These are phyloP conservation scores for Insectozyma bohioensis DNA, from an alignment of 1,139 yeast genomes.

Conservation along the genomic window DNA sequence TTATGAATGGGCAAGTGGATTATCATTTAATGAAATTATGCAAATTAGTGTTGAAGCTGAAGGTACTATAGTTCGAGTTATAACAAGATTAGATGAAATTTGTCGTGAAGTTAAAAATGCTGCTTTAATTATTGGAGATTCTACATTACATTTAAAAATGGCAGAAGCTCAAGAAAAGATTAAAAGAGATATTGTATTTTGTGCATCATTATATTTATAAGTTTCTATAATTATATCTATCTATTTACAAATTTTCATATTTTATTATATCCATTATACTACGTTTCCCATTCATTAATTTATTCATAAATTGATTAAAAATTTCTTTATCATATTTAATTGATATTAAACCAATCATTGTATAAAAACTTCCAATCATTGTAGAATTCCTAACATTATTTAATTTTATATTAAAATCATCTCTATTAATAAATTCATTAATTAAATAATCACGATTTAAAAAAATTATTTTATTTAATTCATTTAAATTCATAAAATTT, in stretches of 20 bases:
- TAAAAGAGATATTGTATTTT: slow-evolving; percentile 94
- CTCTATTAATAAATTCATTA: slow-evolving; percentile 3
- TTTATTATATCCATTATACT: slow-evolving; percentile 22
- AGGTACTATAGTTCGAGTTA: slow-evolving; percentile 97
- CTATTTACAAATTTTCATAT: slow-evolving; percentile 1
- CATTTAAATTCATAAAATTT: slow-evolving; percentile 34
- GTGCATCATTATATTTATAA: slow-evolving; percentile 87
- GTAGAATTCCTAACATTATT: slow-evolving; percentile 24
- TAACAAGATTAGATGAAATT: slow-evolving; percentile 89
- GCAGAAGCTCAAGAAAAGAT: slow-evolving; percentile 89
- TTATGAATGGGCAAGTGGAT: slow-evolving; percentile 97
- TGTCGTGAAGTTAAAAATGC: slow-evolving; percentile 95
- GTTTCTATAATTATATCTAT: not conserved
- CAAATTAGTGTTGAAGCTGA: slow-evolving; percentile 86
- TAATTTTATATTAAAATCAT: slow-evolving; percentile 13
- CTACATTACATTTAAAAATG: slow-evolving; percentile 84
- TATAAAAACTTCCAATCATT: slow-evolving; percentile 37
- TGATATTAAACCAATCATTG: slow-evolving; percentile 39
- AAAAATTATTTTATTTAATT: slow-evolving; percentile 18
- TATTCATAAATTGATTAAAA: slow-evolving; percentile 17
- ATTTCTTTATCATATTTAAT: slow-evolving; percentile 26
- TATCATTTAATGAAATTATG: slow-evolving; percentile 89
- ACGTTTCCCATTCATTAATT: slow-evolving; percentile 26
- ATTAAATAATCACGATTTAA: slow-evolving; percentile 10
- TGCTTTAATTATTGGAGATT: slow-evolving; percentile 91